phyloP scores from a whole-genome alignment of 208 protist genomes.

The Trichomonas tenax region DNA sequence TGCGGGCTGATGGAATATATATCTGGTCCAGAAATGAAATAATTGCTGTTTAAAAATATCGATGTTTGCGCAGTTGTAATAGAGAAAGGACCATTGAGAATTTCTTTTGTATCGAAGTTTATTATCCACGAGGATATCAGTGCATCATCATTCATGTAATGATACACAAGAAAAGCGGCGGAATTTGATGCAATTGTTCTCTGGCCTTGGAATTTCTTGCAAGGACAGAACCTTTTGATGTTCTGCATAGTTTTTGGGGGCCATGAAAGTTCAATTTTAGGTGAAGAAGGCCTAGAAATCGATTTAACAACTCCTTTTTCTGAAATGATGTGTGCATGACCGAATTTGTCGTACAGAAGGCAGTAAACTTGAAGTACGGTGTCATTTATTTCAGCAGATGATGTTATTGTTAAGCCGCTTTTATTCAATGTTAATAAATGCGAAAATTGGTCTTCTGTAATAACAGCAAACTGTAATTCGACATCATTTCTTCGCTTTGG shows the following conservation, averaged over 20 bases:
- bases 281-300: background rate
- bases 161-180: background rate
- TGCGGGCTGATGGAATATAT: background rate
- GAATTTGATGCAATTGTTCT: background rate
- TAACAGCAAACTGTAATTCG: background rate
- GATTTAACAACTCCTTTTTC: background rate
- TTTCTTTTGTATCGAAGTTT: background rate
- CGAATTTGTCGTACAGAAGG: background rate
- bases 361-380: background rate
- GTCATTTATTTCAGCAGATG: background rate
- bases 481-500: background rate
- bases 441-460: background rate
- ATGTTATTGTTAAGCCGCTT: background rate
- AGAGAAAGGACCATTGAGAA: conserved; percentile 5
- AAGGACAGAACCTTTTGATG: background rate
- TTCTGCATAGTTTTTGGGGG: background rate
- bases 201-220: background rate
- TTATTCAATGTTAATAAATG: background rate
- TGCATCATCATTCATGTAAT: background rate
- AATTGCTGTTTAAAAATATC: background rate
- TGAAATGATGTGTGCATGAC: background rate
- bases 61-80: background rate
- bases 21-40: background rate
- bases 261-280: background rate
- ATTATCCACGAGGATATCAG: background rate